Base-by-base conservation (phyloP, 2,329 filamentous ascomycete species). In the Fusarium temperatum region DNA sequence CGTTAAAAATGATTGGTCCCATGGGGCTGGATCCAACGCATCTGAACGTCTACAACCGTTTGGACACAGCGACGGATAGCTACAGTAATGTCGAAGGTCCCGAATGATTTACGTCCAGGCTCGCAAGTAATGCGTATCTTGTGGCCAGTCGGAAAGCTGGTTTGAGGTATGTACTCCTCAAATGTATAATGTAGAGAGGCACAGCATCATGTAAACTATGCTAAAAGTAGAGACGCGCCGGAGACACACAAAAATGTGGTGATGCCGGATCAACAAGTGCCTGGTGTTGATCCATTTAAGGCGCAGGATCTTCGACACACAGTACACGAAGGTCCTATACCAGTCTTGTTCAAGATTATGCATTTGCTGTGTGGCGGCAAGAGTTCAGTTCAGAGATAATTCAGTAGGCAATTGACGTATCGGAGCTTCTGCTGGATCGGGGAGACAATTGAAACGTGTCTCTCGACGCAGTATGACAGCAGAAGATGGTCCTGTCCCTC, bases 401-500 rank as follows among this genome's bases (percentile, higher is more conserved):
- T 12, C 22, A 26, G 24, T 47, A 30, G 13, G 22, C 26, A 42
- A 59, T 39, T 53, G 53, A 55, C 45, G 78, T 82, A 79, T 82
- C 60, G 80, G 79, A 81, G 76, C 67, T 77, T 77, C 77, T 74
- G 71, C 78, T 74, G 66, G 63, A 44, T 73, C 76, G 72, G 60
- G 63, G 72, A 78, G 78, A 80, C 68, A 74, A 66, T 58, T 53
- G 39, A 51, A 39, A 44, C 42, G 65, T 75, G 75, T 71, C 72
- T 73, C 74, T 73, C 66, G 66, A 66, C 72, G 67, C 45, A 61
- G 58, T 68, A 73, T 61, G 63, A 72, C 68, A 74, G 71, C 77
- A 77, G 68, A 71, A 75, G 70, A 75, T 71, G 67, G 72, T 66
- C 77, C 81, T 78, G 72, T 87, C 84, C 68, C 68, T 90, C 87